Percentiles rank a stretch among this genome's conserved stretches.
Conservation (phyloP, 768 basidiomycete genomes). For the Boletus fagicola region DNA sequence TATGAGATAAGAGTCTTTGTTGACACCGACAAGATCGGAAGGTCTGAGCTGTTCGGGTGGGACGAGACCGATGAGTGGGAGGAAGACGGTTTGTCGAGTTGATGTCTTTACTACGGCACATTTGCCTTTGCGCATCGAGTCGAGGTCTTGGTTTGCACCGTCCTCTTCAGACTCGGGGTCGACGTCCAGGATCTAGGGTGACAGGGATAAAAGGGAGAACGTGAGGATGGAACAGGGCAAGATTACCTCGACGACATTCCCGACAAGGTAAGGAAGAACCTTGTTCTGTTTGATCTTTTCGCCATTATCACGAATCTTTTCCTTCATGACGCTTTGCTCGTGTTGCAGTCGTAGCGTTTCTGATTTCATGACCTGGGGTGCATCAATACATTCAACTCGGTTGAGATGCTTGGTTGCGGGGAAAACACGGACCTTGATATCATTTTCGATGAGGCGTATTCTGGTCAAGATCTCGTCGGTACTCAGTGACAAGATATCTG, state of each 20-base stretch:
- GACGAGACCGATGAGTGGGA: conserved; percentile 96
- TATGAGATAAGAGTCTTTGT: conserved; percentile 98
- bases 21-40: conserved; percentile 94
- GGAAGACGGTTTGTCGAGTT: conserved; percentile 97
- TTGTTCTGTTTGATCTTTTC: conserved; percentile 99
- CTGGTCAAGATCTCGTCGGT: conserved; percentile 89
- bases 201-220: conserved; percentile 4
- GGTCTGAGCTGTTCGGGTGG: conserved; percentile 88
- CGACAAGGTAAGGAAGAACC: conserved; percentile 95
- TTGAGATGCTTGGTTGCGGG: background rate
- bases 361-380: conserved; percentile 88
- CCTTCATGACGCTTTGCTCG: conserved; percentile 95
- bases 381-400: background rate
- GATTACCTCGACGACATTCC: conserved; percentile 91
- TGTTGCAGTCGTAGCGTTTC: conserved; percentile 90
- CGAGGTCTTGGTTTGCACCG: conserved; percentile 92
- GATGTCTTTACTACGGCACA: conserved; percentile 99
- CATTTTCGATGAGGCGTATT: conserved; percentile 93
- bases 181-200: conserved; percentile 80
- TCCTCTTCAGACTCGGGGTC: conserved; percentile 93
- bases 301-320: conserved; percentile 96
- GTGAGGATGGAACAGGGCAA: background rate
- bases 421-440: conserved; percentile 70
- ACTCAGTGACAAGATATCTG: conserved; percentile 72
- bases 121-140: conserved; percentile 96